Base-by-base conservation (phyloP, 2,329 filamentous ascomycete species). In the Colletotrichum aenigma region DNA sequence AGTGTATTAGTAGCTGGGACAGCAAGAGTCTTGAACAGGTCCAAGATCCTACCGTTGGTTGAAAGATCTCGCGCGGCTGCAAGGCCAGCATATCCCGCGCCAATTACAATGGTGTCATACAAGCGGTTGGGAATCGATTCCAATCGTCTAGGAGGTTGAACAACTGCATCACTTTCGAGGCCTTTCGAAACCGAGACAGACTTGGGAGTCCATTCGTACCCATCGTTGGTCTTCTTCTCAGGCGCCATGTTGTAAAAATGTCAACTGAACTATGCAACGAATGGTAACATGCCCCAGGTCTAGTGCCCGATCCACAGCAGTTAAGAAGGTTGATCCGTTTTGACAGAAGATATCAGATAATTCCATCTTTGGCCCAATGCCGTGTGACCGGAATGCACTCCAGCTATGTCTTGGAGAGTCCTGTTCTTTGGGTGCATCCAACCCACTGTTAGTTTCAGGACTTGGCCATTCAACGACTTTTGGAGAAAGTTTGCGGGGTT, bases 71-170 rank as follows among this genome's bases (percentile, higher is more conserved):
- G 73, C 4, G 74, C 77, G 9, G 79, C 78, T 26, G 62, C 64
- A 9, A 79, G 75, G 18, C 79, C 79, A 21, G 79, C 71, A 64
- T 79, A 80, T 55, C 79, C 79, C 3, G 78, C 77, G 21, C 78
- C 79, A 13, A 80, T 75, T 10, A 80, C 70, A 43, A 80, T 74
- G 10, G 60, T 64, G 24, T 80, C 76, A 30, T 77, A 79, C 38
- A 75, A 16, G 32, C 75, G 75, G 67, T 68, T 70, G 16, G 21
- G 18, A 43, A 26, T 9, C 21, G 7, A 21, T 21, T 56, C 5
- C 9, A n/a, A 15, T 4, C 43, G 48, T 36, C 48, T n/a, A 32
- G 28, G 10, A 10, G 48, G 66, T 34, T 34, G 18, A 18, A 68
- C 15, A 18, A 58, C 48, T 8, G 66, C 66, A 28, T 58, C 48